Base-by-base conservation (phyloP, 176 grass and related monocot species). In the Musa schizocarpa region DNA sequence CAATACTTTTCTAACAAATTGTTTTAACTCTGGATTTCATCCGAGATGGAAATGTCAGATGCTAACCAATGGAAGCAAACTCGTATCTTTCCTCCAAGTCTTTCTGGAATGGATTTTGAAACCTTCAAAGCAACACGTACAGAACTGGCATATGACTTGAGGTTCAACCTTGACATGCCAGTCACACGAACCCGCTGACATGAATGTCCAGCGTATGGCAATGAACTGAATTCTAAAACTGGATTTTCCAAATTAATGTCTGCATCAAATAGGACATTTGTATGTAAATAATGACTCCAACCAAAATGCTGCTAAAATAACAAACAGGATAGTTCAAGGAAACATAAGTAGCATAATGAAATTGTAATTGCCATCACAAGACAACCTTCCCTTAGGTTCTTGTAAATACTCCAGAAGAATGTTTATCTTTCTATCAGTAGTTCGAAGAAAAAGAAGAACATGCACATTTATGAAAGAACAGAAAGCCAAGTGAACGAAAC, bases 11-110 rank as follows among this genome's bases (percentile, higher is more conserved):
- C 7, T 1, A 54, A 56, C 25, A 81, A 85, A 72, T 26, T 57
- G 14, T 84, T 63, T 69, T n/a, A 11, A 67, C 1, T 79, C 16
- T 34, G 13, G 1, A 27, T 26, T 62, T 25, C 23, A 51, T 56
- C 7, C 16, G 11, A 72, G 49, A 20, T 50, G 25, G 27, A 50
- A 17, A 55, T 17, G n/a, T 29, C 27, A 50, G 34, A 81, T 19
- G 65, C 90, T 93, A 84, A 98, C 94, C 88, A 53, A 76, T 93
- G 90, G 16, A 92, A 86, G 80, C 95, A 98, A 80, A 98, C 87
- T 65, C 85, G 77, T 65, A 91, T 68, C 71, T 93, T 98, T 86
- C 75, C 83, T 51, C 87, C 80, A 59, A 86, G 71, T 25, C 86
- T 98, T 29, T 89, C 90, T 9, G 86, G 90, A 49, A 88, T 72